These are phyloP conservation scores for Talaromyces sp. DNA, from an alignment of 2,329 filamentous ascomycete genomes.

Conservation along the genomic window DNA sequence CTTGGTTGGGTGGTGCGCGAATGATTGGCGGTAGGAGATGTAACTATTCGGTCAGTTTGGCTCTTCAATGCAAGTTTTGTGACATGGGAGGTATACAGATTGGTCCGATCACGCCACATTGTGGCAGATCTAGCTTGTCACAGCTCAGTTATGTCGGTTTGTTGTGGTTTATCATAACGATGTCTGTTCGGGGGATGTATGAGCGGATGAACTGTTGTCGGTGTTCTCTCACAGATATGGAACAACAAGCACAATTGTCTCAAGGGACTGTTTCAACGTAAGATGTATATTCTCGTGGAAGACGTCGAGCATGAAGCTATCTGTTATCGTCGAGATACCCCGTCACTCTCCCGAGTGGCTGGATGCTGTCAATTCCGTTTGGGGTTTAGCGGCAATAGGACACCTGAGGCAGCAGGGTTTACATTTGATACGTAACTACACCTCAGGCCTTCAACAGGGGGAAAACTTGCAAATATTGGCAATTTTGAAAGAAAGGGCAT, in stretches of 20 bases:
- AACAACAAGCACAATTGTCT: neutral
- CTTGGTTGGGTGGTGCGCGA: conserved; percentile 88
- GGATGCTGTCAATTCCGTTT: conserved; percentile 15
- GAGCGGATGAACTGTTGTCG: neutral
- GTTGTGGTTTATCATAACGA: conserved; percentile 12
- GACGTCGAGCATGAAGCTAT: neutral
- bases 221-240: no score
- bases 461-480: no score
- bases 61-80: no score
- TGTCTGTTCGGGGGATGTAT: neutral
- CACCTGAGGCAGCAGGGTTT: neutral
- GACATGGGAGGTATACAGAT: conserved; percentile 65
- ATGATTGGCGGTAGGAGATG: conserved; percentile 98
- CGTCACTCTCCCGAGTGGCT: conserved; percentile 2
- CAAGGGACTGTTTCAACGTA: neutral
- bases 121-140: conserved; percentile 48
- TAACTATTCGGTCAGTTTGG: conserved; percentile 65
- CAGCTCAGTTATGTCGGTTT: conserved; percentile 10
- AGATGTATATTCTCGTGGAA: neutral
- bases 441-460: neutral
- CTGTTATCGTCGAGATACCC: conserved; percentile 7
- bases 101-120: conserved; percentile 99
- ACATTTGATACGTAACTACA: neutral
- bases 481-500: neutral
- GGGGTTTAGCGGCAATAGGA: conserved; percentile 11